Evolutionary conservation across 257 asterid genomes (phyloP).

Genomic region (Forsythia viridissima): DNA sequence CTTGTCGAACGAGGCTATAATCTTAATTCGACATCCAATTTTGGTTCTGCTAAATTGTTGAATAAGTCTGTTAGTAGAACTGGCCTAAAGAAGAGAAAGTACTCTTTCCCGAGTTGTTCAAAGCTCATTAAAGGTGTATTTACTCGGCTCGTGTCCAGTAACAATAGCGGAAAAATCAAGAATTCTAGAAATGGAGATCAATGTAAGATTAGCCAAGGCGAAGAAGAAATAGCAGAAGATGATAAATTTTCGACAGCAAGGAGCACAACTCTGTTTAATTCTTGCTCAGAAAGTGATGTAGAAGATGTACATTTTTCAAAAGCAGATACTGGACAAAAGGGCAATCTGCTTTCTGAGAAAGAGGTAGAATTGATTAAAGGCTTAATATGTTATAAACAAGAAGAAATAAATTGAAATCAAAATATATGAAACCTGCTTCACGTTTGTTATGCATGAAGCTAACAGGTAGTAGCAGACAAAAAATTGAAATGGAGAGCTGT

Average conservation of each 20-base stretch:
- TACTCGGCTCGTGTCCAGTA: conserved; percentile 25
- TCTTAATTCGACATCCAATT: neutral
- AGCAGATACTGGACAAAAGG: conserved; percentile 13
- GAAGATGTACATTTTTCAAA: conserved; percentile 26
- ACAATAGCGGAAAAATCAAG: conserved; percentile 24
- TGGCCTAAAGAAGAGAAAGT: conserved; percentile 34
- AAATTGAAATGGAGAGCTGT: conserved; percentile 24
- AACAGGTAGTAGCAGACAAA: conserved; percentile 45
- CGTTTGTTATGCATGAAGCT: conserved; percentile 26
- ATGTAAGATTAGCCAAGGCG: neutral
- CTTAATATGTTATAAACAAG: neutral
- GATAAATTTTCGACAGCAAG: conserved; percentile 44
- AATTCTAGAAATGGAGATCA: conserved; percentile 14
- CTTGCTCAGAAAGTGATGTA: conserved; percentile 46
- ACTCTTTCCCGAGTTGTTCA: conserved; percentile 44
- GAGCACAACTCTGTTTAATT: conserved; percentile 34
- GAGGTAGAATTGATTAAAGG: conserved; percentile 32
- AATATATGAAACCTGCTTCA: conserved; percentile 1
- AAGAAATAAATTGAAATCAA: neutral
- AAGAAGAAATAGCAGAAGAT: conserved; percentile 28
- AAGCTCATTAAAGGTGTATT: conserved; percentile 38
- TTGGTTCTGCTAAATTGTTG: conserved; percentile 8
- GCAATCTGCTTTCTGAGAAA: conserved; percentile 7
- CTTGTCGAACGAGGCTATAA: conserved; percentile 50
- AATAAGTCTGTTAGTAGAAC: conserved; percentile 29